A percentile compares a stretch with the other conserved stretches of the same genome.
Evolutionary conservation across 768 basidiomycete genomes (phyloP).

Genomic region (Panaeolus cyanescens): DNA sequence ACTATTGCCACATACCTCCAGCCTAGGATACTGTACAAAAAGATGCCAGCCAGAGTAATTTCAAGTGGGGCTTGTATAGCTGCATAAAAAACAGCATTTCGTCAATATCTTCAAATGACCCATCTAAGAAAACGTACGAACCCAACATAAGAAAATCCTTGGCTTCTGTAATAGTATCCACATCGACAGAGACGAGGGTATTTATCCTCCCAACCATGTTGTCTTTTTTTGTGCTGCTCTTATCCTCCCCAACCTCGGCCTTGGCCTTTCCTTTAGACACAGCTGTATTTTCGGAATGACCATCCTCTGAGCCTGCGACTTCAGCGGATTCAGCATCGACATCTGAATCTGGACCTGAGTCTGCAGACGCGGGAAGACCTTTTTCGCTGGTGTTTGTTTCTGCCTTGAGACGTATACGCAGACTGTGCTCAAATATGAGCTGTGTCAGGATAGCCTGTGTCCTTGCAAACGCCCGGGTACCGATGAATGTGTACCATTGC

Average conservation of each 20-base stretch:
- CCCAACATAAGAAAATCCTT: slow-evolving; percentile 35
- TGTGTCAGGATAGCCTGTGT: slow-evolving; percentile 46
- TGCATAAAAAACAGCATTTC: slow-evolving; percentile 8
- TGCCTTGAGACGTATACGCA: slow-evolving; percentile 66
- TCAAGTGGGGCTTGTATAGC: slow-evolving; percentile 41
- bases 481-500: slow-evolving; percentile 58
- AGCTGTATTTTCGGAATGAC: neutral
- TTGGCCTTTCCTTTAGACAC: neutral
- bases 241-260: neutral
- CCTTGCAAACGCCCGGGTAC: slow-evolving; percentile 40
- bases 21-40: slow-evolving; percentile 46
- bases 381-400: slow-evolving; percentile 21
- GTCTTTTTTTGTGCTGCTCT: slow-evolving; percentile 22
- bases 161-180: slow-evolving; percentile 34
- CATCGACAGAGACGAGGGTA: slow-evolving; percentile 71
- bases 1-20: slow-evolving; percentile 39
- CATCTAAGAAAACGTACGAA: neutral
- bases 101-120: neutral
- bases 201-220: slow-evolving; percentile 76
- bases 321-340: neutral
- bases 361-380: neutral
- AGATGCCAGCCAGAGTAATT: slow-evolving; percentile 37
- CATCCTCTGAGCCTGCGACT: neutral
- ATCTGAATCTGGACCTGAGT: neutral
- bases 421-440: slow-evolving; percentile 44